Evolutionary conservation across 1,139 yeast species (phyloP), one percentile per base, ranked within the genome.

Genomic region (Debaryomycetaceae sp.): DNA sequence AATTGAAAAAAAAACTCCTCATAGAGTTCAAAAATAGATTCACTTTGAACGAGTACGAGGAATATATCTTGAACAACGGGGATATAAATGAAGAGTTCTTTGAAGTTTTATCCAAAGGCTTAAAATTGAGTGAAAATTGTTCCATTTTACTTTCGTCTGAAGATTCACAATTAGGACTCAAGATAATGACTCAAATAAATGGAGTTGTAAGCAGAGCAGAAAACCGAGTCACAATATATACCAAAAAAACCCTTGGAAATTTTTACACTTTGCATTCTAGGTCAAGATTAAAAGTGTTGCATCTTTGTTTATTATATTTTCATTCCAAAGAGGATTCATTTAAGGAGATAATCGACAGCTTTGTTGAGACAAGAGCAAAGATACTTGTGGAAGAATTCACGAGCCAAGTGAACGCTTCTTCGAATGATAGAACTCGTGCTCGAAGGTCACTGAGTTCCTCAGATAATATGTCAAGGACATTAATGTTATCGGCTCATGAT

Each of bases 401-500:
- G 33, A 63, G 63, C 24, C 89, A 83, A 53, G 62, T 76, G 34
- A 63, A 63, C 40, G 15, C 31, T 26, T 7, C 35, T n/a, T 34
- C 15, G 19, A 28, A 31, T 16, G 28, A 5, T 8, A 17, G 29
- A 14, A 19, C 18, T 36, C 41, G 43, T 11, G 33, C 41, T 24
- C 26, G 41, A 40, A 29, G 46, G 32, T 39, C 49, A 14, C 43
- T 16, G 39, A 42, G 37, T 40, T 55, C 52, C 3, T 47, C 51
- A 13, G 39, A 35, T n/a, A 33, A 30, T 19, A 26, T 17, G 41
- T 46, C 42, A 43, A 63, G 80, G 44, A 86, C 91, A 2, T 68
- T 87, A 17, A 75, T 78, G 35, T 65, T 83, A 37, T 76, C 83
- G 8, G 83, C 91, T 0, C 87, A 84, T 56, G 97, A 92, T 59